phyloP scores from a whole-genome alignment of 345 rosid species.

The Hirschfeldia incana region DNA sequence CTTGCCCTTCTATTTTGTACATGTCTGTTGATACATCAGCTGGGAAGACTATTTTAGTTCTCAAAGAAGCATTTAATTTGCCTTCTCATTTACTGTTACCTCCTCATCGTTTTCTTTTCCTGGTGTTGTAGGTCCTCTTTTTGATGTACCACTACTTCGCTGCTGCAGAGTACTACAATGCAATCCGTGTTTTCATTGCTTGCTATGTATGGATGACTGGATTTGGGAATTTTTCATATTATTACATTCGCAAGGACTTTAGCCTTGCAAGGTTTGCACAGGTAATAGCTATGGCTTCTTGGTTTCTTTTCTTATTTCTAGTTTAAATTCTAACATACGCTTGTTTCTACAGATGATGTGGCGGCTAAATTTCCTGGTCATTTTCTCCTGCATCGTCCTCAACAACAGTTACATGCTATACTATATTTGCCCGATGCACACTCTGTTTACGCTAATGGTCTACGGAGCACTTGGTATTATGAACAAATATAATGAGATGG shows the following conservation, averaged over 20 bases:
- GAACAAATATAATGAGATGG: constrained; percentile 85
- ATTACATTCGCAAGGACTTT: constrained; percentile 96
- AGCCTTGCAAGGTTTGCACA: constrained; percentile 95
- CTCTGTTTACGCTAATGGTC: constrained; percentile 98
- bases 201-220: constrained; percentile 99
- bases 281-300: constrained; percentile 47
- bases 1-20: not conserved
- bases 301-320: not conserved
- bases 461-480: constrained; percentile 90
- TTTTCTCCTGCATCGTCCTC: constrained; percentile 81
- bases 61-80: not conserved
- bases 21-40: constrained; percentile 9
- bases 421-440: constrained; percentile 99
- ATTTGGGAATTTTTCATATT: constrained; percentile 95
- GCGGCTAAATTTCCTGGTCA: constrained; percentile 96
- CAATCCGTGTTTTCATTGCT: constrained; percentile 91
- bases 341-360: constrained; percentile 89
- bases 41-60: constrained; percentile 6
- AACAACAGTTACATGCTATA: constrained; percentile 90
- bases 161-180: constrained; percentile 89
- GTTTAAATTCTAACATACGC: constrained; percentile 19
- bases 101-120: constrained; percentile 21
- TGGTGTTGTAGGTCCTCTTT: constrained; percentile 78
- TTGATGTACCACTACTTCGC: constrained; percentile 99
- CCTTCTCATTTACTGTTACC: constrained; percentile 6